Conservation (phyloP, 1,139 yeast species). For the Suhomyces coccinellae region DNA sequence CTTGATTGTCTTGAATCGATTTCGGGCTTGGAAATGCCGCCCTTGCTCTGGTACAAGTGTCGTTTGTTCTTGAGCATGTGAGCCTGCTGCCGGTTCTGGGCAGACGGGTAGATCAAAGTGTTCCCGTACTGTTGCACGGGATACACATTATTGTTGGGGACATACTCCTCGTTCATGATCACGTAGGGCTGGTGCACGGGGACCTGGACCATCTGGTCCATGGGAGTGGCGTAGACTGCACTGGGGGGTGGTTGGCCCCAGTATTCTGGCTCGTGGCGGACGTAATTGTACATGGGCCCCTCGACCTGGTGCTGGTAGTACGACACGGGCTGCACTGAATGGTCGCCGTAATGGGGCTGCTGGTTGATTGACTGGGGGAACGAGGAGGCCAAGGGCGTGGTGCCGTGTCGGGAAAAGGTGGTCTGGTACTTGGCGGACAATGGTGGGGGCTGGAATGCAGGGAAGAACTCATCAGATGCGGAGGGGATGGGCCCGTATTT, state of each 20-base stretch:
- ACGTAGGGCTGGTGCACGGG: constrained; percentile 17
- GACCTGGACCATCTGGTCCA: constrained; percentile 15
- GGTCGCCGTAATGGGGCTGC: constrained; percentile 16
- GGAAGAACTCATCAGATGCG: constrained; percentile 25
- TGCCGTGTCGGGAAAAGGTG: constrained; percentile 16
- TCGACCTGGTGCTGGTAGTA: constrained; percentile 12
- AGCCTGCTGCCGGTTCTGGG: constrained; percentile 4
- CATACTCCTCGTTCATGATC: constrained; percentile 19
- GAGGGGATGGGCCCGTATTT: constrained; percentile 15
- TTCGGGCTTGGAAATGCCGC: constrained; percentile 14
- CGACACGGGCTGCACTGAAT: constrained; percentile 7
- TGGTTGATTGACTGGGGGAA: constrained; percentile 15
- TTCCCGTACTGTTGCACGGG: constrained; percentile 12
- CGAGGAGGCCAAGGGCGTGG: constrained; percentile 14
- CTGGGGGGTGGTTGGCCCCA: constrained; percentile 21
- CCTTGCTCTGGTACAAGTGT: constrained; percentile 20
- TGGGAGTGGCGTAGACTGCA: constrained; percentile 14
- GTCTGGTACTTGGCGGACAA: constrained; percentile 24
- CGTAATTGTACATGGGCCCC: constrained; percentile 10
- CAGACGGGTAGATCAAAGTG: constrained; percentile 18
- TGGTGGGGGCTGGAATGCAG: constrained; percentile 18
- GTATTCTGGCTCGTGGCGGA: constrained; percentile 24
- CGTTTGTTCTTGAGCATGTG: constrained; percentile 29
- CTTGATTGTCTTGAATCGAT: constrained; percentile 9
- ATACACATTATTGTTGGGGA: constrained; percentile 14